Percentiles rank a stretch among this genome's conserved stretches.
Conservation (phyloP, 2,329 filamentous ascomycete species). For the Phyllosticta citrichinensis region DNA sequence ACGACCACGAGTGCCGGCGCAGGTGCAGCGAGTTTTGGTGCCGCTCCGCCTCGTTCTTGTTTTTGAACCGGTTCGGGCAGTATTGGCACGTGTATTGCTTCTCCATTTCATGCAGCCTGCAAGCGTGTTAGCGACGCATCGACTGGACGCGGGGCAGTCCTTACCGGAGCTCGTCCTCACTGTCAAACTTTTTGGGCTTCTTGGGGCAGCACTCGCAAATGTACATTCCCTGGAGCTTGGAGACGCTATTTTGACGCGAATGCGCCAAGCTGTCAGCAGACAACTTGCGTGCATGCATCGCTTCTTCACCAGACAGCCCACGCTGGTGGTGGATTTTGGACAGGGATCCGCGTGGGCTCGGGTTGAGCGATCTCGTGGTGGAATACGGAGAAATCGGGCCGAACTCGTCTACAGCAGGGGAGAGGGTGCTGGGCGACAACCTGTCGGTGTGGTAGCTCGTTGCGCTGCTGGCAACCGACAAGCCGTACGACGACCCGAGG, state of each 20-base stretch:
- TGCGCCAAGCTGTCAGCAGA: constrained; percentile 35
- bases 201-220: constrained; percentile 95
- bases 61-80: constrained; percentile 94
- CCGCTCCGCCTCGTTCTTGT: constrained; percentile 95
- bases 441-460: constrained; percentile 54
- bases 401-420: constrained; percentile 47
- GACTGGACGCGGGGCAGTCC: constrained; percentile 17
- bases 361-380: constrained; percentile 36
- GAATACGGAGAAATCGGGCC: constrained; percentile 46
- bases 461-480: constrained; percentile 55
- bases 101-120: constrained; percentile 78
- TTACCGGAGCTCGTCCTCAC: constrained; percentile 72
- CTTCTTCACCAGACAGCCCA: constrained; percentile 26
- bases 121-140: background rate
- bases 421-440: constrained; percentile 50
- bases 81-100: constrained; percentile 93
- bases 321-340: constrained; percentile 32
- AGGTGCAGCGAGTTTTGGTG: constrained; percentile 94
- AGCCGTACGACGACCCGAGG: constrained; percentile 49
- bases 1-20: constrained; percentile 91
- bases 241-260: constrained; percentile 39
- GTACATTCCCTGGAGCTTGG: constrained; percentile 48
- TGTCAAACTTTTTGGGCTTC: constrained; percentile 93
- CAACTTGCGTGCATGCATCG: constrained; percentile 35
- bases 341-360: constrained; percentile 31